Percentiles rank a stretch among this genome's conserved stretches.
Conservation (phyloP, 805 yeast genomes). For the Metschnikowia similis region DNA sequence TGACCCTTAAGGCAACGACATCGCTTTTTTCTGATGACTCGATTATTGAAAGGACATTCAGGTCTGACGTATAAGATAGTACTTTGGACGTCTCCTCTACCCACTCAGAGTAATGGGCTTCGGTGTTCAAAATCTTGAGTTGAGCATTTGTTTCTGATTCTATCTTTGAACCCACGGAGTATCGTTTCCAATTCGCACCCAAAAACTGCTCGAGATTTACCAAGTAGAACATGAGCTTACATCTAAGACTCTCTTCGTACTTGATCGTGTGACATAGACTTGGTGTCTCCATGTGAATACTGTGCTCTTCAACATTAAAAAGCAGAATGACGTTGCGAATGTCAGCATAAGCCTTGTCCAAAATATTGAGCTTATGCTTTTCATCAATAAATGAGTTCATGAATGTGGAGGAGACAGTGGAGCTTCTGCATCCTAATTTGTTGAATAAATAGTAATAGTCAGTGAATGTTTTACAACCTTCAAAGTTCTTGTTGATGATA, state of each 20-base stretch:
- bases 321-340: conserved; percentile 12
- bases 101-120: conserved; percentile 49
- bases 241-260: conserved; percentile 5
- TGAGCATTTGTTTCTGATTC: conserved; percentile 45
- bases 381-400: conserved; percentile 29
- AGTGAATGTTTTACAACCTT: conserved; percentile 21
- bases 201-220: conserved; percentile 21
- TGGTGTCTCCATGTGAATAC: not conserved
- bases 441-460: conserved; percentile 27
- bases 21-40: not conserved
- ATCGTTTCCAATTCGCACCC: conserved; percentile 37
- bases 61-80: not conserved
- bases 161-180: conserved; percentile 54
- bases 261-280: not conserved
- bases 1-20: conserved; percentile 1
- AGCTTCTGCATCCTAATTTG: conserved; percentile 16
- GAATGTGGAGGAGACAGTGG: conserved; percentile 7
- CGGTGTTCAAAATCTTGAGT: conserved; percentile 43
- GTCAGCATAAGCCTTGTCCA: conserved; percentile 28
- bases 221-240: conserved; percentile 24
- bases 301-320: not conserved
- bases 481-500: conserved; percentile 24
- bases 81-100: conserved; percentile 16
- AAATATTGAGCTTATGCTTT: conserved; percentile 29
- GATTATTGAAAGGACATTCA: conserved; percentile 4